Conservation (phyloP, 169 alveolate species). For the Plasmodium knowlesi region DNA sequence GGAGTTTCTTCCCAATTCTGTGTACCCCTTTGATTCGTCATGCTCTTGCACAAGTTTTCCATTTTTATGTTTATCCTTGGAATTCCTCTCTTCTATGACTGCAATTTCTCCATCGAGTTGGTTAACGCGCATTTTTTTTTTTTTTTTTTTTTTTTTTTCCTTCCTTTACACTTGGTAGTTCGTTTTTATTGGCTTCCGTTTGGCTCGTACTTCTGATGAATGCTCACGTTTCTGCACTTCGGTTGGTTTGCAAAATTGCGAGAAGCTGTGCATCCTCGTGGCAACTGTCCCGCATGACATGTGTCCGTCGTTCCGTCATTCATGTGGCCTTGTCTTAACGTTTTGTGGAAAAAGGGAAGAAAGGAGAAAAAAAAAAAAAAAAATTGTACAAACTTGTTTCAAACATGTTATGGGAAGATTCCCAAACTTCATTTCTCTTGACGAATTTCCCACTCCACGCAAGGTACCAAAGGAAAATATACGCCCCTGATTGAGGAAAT, state of each 20-base stretch:
- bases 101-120: background rate
- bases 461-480: background rate
- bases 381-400: background rate
- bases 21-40: slow-evolving; percentile 30
- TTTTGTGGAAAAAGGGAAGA: background rate
- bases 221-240: background rate
- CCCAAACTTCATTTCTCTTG: background rate
- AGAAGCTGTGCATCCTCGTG: background rate
- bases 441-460: background rate
- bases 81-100: background rate
- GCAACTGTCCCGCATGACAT: background rate
- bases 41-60: slow-evolving; percentile 18
- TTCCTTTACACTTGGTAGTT: background rate
- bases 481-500: background rate
- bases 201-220: background rate
- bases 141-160: background rate
- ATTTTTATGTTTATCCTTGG: background rate
- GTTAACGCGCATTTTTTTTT: slow-evolving; percentile 1
- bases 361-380: background rate
- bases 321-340: background rate
- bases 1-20: slow-evolving; percentile 3
- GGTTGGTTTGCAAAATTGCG: background rate
- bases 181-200: background rate
- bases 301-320: background rate
- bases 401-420: background rate